Evolutionary conservation across 768 basidiomycete genomes (phyloP).

Genomic region (Amanita rubescens): DNA sequence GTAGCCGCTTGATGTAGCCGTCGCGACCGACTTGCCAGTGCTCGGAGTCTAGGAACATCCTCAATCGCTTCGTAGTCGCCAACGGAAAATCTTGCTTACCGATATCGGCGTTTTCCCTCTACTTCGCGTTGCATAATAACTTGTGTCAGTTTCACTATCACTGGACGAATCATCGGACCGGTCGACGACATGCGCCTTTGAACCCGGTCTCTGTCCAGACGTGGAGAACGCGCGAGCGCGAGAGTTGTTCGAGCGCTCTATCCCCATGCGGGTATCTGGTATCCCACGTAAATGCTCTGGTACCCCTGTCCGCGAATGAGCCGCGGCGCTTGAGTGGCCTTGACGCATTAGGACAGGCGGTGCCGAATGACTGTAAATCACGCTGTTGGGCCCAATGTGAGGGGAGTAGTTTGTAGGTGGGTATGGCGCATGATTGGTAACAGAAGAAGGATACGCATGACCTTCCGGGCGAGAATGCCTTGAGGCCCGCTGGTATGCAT

Average conservation of each 20-base stretch:
- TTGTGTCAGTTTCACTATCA: conserved; percentile 1
- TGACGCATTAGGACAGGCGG: conserved; percentile 35
- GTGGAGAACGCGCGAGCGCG: neutral
- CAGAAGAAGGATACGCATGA: neutral
- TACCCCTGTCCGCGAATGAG: conserved; percentile 12
- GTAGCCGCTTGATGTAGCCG: conserved; percentile 52
- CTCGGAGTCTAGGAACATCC: conserved; percentile 22
- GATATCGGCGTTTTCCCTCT: conserved; percentile 55
- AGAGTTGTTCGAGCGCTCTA: neutral
- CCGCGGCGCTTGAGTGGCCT: conserved; percentile 15
- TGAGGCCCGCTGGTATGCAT: conserved; percentile 22
- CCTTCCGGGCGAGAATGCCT: conserved; percentile 22
- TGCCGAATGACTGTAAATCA: conserved; percentile 66
- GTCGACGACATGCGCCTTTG: neutral
- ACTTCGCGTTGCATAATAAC: neutral
- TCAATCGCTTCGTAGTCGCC: conserved; percentile 3
- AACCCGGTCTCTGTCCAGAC: neutral
- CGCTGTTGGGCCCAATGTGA: conserved; percentile 47
- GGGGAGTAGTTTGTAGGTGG: conserved; percentile 51
- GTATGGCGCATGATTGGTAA: conserved; percentile 29
- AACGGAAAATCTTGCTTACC: conserved; percentile 37
- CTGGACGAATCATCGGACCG: conserved; percentile 1
- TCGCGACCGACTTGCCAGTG: conserved; percentile 46
- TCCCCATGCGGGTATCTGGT: conserved; percentile 32
- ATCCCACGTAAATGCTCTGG: conserved; percentile 25